A percentile compares a stretch with the other conserved stretches of the same genome.
Conservation (phyloP, 1,139 yeast genomes). For the Pichia sorboxylosa region DNA sequence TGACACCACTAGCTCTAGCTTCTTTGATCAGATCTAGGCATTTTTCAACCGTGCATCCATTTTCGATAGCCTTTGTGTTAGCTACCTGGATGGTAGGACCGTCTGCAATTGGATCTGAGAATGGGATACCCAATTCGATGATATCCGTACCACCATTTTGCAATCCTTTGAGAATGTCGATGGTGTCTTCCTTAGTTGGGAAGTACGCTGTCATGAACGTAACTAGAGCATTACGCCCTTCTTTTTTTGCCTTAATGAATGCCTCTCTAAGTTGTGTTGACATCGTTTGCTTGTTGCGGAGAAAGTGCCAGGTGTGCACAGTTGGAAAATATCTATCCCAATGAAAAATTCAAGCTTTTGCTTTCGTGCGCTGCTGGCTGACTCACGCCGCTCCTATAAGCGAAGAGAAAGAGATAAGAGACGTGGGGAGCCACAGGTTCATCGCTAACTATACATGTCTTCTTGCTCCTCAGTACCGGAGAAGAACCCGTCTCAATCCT, state of each 20-base stretch:
- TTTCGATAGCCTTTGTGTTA: slow-evolving; percentile 64
- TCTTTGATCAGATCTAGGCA: slow-evolving; percentile 58
- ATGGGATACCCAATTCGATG: slow-evolving; percentile 91
- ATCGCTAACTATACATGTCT: too few relatives aligned
- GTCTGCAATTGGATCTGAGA: slow-evolving; percentile 98
- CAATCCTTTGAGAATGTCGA: slow-evolving; percentile 74
- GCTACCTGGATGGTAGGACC: slow-evolving; percentile 94
- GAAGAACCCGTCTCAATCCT: too few relatives aligned
- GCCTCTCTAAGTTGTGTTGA: slow-evolving; percentile 58
- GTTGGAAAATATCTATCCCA: too few relatives aligned
- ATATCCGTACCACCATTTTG: slow-evolving; percentile 94
- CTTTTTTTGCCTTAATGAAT: slow-evolving; percentile 57
- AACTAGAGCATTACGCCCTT: slow-evolving; percentile 77
- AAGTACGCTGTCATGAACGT: slow-evolving; percentile 92
- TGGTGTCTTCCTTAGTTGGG: slow-evolving; percentile 79
- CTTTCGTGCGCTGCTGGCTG: too few relatives aligned
- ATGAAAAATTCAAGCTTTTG: too few relatives aligned
- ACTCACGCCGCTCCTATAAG: too few relatives aligned
- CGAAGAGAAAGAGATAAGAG: too few relatives aligned
- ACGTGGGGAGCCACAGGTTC: too few relatives aligned
- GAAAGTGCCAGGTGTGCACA: too few relatives aligned
- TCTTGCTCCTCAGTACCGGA: too few relatives aligned
- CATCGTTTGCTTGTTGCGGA: too few relatives aligned
- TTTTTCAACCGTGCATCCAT: slow-evolving; percentile 63
- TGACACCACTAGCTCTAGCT: slow-evolving; percentile 77